Percentiles rank a stretch among this genome's conserved stretches.
phyloP scores from a whole-genome alignment of 73 alveolate genomes.

The Paramecium tetraurelia region DNA sequence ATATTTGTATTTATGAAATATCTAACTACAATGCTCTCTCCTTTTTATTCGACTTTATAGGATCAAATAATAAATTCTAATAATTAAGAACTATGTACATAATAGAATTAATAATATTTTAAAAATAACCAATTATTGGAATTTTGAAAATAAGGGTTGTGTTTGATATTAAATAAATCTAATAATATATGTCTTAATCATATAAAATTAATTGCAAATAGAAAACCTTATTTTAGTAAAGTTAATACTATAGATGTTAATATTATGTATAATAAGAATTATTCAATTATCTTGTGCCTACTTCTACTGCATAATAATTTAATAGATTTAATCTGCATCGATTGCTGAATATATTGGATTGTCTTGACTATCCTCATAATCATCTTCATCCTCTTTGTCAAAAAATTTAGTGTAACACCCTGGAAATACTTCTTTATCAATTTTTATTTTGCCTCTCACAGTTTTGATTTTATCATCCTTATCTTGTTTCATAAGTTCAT shows the following conservation, averaged over 20 bases:
- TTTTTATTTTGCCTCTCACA: not conserved
- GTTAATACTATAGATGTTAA: not conserved
- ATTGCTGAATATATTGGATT: not conserved
- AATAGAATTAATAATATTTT: too few relatives aligned
- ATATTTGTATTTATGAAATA: too few relatives aligned
- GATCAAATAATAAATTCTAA: too few relatives aligned
- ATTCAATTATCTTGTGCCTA: not conserved
- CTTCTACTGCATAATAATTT: not conserved
- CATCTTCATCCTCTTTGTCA: slow-evolving; percentile 37
- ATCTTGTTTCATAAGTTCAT: not conserved
- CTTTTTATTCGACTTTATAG: too few relatives aligned
- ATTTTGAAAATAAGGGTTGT: too few relatives aligned
- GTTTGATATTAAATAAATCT: too few relatives aligned
- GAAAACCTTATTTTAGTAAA: too few relatives aligned
- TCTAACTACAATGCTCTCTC: too few relatives aligned
- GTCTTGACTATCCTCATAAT: not conserved
- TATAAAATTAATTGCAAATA: too few relatives aligned
- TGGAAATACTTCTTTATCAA: slow-evolving; percentile 37
- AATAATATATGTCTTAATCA: too few relatives aligned
- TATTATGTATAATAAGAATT: not conserved
- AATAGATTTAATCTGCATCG: not conserved
- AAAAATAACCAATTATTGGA: too few relatives aligned
- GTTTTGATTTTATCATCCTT: slow-evolving; percentile 25
- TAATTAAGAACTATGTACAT: too few relatives aligned
- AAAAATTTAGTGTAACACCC: slow-evolving; percentile 46